Conservation (phyloP, 306 rosid species). For the Medicago ruthenica region DNA sequence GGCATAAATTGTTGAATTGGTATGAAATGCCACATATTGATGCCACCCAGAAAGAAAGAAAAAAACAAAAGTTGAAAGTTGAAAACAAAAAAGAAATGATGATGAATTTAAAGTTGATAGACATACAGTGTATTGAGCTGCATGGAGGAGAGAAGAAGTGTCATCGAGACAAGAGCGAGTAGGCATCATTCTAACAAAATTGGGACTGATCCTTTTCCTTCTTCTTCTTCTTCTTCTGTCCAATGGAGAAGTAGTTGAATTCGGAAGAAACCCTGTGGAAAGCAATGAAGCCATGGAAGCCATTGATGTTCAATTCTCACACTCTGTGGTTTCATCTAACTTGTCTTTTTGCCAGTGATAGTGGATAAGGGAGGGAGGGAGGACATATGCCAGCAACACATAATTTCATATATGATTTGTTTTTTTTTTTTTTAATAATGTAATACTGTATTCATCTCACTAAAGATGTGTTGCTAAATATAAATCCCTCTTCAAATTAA, state of each 20-base stretch:
- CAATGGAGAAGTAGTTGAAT: constrained; percentile 37
- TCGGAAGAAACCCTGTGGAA: constrained; percentile 41
- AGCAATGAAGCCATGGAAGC: constrained; percentile 53
- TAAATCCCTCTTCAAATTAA: too few species aligned
- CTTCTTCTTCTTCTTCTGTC: constrained; percentile 28
- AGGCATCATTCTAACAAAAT: constrained; percentile 49
- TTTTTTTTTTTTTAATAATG: too few species aligned
- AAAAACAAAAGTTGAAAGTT: neutral
- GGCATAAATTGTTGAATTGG: too few species aligned
- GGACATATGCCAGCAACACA: neutral
- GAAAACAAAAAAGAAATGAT: too few species aligned
- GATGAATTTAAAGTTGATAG: constrained; percentile 8
- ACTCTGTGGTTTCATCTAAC: constrained; percentile 22
- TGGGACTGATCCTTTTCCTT: constrained; percentile 28
- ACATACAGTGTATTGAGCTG: constrained; percentile 77
- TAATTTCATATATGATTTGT: too few species aligned
- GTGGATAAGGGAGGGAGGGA: neutral
- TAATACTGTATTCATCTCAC: too few species aligned
- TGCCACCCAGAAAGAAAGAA: neutral
- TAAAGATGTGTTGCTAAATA: too few species aligned
- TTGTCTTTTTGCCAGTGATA: neutral
- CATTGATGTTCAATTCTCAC: constrained; percentile 38
- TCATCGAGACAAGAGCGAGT: constrained; percentile 69
- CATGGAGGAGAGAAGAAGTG: constrained; percentile 73
- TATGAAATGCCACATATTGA: neutral